Evolutionary conservation across 768 basidiomycete genomes (phyloP), one percentile per base, ranked within the genome.

Genomic region (Pleurotus ostreatus): DNA sequence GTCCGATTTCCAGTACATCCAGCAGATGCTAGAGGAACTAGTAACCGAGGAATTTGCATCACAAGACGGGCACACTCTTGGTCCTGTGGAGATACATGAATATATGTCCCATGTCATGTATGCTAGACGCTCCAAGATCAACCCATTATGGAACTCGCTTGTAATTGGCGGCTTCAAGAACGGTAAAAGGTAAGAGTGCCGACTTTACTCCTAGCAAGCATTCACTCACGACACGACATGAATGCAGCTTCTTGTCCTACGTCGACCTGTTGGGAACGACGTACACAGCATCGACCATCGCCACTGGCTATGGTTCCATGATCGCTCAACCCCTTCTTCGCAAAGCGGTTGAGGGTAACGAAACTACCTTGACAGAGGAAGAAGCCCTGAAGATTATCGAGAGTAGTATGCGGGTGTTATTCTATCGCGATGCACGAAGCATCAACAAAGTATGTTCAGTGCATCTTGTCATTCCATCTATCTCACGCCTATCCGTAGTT

Each of bases 211-310:
- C n/a, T 49, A 16, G 49, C 15, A 16, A 26, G 11, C n/a, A 13
- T 52, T 56, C 46, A 11, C 11, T 44, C 22, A 22, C 13, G 39
- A 38, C 23, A 25, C 23, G 9, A 9, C 1, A 26, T 30, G n/a
- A 9, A 34, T 38, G 2, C 64, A 97, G 94, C 18, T 98, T 97
- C 79, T 74, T 98, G 47, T 85, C 93, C 5, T 98, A 87, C 66
- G 95, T 99, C 46, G 96, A 99, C 70, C 79, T 98, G 5, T 78
- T 96, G 18, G 97, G 96, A n/a, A 96, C 94, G 23, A 99, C 97
- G 0, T 98, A 98, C 70, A 80, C 88, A 7, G 85, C 96, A 2
- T 87, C 94, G 12, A 94, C 94, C 4, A 81, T 99, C 18, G 97
- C 95, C 2, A 98, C 97, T 0, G 96, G 97, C 0, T 97, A 92